These are phyloP conservation scores for Remersonia thermophila DNA, from an alignment of 2,329 filamentous ascomycete genomes.

Conservation along the genomic window DNA sequence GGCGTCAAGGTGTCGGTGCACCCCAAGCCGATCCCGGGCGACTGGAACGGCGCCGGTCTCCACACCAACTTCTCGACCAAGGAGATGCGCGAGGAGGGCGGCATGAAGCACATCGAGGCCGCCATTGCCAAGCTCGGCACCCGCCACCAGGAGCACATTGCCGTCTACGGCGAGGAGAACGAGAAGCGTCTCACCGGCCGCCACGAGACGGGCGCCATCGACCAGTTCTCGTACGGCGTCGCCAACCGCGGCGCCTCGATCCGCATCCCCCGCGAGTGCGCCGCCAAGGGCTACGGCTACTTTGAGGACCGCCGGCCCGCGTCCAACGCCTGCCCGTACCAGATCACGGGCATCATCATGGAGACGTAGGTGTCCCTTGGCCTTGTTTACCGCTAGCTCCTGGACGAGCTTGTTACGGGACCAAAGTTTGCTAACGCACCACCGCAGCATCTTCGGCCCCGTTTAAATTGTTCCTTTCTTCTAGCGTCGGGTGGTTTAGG, in stretches of 20 bases:
- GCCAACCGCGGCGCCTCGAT: conserved; percentile 94
- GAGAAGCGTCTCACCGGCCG: conserved; percentile 82
- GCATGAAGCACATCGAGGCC: conserved; percentile 88
- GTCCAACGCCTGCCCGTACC: conserved; percentile 71
- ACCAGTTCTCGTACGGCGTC: conserved; percentile 86
- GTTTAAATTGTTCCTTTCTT: not conserved
- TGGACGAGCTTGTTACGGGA: too few relatives aligned
- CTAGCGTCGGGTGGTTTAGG: too few relatives aligned
- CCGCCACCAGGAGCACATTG: conserved; percentile 72
- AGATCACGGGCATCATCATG: conserved; percentile 37
- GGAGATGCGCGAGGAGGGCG: conserved; percentile 68
- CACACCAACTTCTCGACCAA: conserved; percentile 89
- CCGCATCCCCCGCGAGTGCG: conserved; percentile 58
- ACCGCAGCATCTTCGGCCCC: conserved; percentile 2
- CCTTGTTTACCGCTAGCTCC: too few relatives aligned
- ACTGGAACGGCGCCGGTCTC: conserved; percentile 94
- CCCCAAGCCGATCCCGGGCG: conserved; percentile 85
- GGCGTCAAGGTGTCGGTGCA: conserved; percentile 90
- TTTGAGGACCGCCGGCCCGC: conserved; percentile 49
- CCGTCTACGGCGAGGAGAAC: conserved; percentile 91
- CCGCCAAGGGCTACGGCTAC: conserved; percentile 63
- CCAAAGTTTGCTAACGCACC: not conserved
- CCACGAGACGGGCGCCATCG: conserved; percentile 93
- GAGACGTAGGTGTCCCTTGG: conserved; percentile 17
- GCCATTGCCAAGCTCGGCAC: conserved; percentile 72